phyloP scores from a whole-genome alignment of 2,329 filamentous ascomycete genomes.

The Mycosphaerella arachidis region DNA sequence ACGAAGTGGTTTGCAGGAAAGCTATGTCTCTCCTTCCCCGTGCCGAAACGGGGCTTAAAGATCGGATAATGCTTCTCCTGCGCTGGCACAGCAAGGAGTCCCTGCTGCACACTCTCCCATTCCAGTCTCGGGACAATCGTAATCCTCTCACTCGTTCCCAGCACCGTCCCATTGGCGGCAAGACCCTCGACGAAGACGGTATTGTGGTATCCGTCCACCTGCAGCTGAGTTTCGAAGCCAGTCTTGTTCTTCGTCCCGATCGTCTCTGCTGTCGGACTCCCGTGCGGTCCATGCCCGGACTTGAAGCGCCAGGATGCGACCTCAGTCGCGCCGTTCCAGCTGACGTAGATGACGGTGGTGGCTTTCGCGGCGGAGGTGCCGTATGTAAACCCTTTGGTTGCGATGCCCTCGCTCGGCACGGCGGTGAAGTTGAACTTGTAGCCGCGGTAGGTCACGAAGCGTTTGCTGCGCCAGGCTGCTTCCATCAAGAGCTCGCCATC shows the following conservation, averaged over 20 bases:
- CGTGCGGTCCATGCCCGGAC: too few relatives aligned
- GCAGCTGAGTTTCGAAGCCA: neutral
- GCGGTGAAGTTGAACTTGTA: slow-evolving; percentile 48
- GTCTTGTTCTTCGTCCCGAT: neutral
- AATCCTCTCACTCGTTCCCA: neutral
- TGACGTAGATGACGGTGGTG: slow-evolving; percentile 26
- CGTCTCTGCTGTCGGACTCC: neutral
- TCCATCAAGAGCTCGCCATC: slow-evolving; percentile 47
- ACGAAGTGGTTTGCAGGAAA: too few relatives aligned
- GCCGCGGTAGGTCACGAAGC: slow-evolving; percentile 44
- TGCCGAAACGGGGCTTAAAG: too few relatives aligned
- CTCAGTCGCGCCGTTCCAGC: slow-evolving; percentile 37
- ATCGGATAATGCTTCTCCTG: too few relatives aligned
- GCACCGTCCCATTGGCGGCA: neutral
- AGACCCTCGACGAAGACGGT: neutral
- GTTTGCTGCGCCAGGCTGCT: slow-evolving; percentile 32
- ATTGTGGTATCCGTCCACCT: neutral
- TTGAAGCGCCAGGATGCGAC: slow-evolving; percentile 32
- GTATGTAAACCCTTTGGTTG: slow-evolving; percentile 29
- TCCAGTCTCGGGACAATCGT: too few relatives aligned
- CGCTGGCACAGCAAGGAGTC: too few relatives aligned
- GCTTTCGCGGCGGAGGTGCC: slow-evolving; percentile 26
- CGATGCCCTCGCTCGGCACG: slow-evolving; percentile 19
- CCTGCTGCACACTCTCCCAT: too few relatives aligned
- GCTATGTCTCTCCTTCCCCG: too few relatives aligned